These are phyloP conservation scores for Apiospora hydei DNA, from an alignment of 2,329 filamentous ascomycete species.

Conservation along the genomic window DNA sequence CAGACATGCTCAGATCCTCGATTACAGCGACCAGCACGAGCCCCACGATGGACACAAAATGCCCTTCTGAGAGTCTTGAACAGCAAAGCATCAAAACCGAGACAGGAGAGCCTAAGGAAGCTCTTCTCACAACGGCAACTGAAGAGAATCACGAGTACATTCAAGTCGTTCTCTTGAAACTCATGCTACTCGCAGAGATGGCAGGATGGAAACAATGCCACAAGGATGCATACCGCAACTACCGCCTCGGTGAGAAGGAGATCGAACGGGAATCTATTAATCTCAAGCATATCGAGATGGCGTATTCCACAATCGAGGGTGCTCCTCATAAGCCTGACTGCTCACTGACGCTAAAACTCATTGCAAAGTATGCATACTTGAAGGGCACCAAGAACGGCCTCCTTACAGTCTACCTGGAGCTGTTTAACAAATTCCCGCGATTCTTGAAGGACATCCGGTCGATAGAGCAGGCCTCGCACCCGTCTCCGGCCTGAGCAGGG, in stretches of 20 bases:
- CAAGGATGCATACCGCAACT: background rate
- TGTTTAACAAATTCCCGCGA: background rate
- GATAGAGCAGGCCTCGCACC: background rate
- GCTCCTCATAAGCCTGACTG: background rate
- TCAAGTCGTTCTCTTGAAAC: constrained; percentile 10
- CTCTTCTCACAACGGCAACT: background rate
- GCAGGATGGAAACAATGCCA: constrained; percentile 2
- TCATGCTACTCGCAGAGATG: background rate
- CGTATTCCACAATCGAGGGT: background rate
- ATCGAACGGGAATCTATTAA: background rate
- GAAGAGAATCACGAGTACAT: background rate
- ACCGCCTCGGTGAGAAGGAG: background rate
- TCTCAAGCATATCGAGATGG: background rate
- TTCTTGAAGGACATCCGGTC: background rate
- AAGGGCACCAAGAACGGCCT: background rate
- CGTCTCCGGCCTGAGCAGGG: background rate
- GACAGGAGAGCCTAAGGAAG: background rate
- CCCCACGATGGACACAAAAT: background rate
- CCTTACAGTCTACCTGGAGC: background rate
- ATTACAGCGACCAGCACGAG: background rate
- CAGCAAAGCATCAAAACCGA: background rate
- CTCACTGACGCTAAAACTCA: background rate
- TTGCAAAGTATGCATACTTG: background rate
- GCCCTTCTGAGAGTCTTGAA: background rate
- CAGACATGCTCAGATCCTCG: background rate